phyloP scores from a whole-genome alignment of 176 grass and related monocot species.

The Phyllostachys edulis region DNA sequence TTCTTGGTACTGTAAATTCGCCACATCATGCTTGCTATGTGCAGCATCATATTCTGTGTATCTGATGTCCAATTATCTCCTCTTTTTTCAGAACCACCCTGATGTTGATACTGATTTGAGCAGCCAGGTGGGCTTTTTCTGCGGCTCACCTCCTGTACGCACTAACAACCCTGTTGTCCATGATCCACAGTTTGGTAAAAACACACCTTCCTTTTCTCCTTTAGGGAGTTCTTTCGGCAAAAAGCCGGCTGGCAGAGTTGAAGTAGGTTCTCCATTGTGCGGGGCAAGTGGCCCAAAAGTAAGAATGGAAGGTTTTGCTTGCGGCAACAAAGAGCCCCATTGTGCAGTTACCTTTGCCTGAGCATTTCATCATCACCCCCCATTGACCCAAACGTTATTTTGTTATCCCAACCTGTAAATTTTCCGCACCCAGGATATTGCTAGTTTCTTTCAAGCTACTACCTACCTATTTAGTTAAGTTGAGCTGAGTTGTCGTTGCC shows the following conservation, averaged over 20 bases:
- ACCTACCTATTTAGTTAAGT: constrained; percentile 11
- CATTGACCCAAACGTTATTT: constrained; percentile 40
- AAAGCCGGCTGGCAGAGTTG: constrained; percentile 42
- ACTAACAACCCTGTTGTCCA: constrained; percentile 79
- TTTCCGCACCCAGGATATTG: constrained; percentile 27
- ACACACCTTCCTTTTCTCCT: constrained; percentile 59
- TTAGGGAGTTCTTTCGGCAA: constrained; percentile 58
- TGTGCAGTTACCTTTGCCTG: constrained; percentile 64
- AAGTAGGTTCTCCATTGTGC: constrained; percentile 70
- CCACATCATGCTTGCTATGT: neutral
- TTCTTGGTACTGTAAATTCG: neutral
- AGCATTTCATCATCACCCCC: constrained; percentile 30
- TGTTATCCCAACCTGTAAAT: constrained; percentile 42
- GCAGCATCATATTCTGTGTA: neutral
- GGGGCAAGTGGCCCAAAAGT: constrained; percentile 71
- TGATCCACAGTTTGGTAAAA: constrained; percentile 70
- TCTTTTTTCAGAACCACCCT: constrained; percentile 51
- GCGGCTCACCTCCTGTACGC: constrained; percentile 82
- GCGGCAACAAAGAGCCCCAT: constrained; percentile 58
- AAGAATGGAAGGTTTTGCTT: constrained; percentile 88
- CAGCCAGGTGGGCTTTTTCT: constrained; percentile 63
- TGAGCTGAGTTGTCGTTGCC: neutral
- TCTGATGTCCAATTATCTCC: constrained; percentile 12
- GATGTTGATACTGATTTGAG: constrained; percentile 56
- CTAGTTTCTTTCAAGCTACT: constrained; percentile 40